Evolutionary conservation across 2,329 filamentous ascomycete genomes (phyloP), one percentile per base, ranked within the genome.

Genomic region (Colletotrichum plurivorum): DNA sequence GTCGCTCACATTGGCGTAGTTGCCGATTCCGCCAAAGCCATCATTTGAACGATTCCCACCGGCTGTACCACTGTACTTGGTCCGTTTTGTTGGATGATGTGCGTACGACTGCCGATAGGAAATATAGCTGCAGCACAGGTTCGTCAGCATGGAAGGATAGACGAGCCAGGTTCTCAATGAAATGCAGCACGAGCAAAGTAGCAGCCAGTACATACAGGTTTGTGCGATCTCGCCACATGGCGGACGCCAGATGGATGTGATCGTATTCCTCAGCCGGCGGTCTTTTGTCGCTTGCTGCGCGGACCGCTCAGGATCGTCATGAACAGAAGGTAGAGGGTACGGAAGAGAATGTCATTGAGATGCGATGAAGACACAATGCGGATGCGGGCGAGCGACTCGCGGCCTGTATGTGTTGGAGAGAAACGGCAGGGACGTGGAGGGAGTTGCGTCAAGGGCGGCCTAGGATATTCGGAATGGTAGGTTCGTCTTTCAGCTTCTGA

Each of bases 51-150:
- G 88, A 84, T 88, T 87, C 74, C 84, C 78, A 75, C 85, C 81
- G 65, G 88, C 81, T 22, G 77, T 74, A 59, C 79, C 81, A 69
- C 86, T 84, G 83, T 92, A 93, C 76, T 91, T 91, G 73, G 90
- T 90, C 83, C 94, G 94, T 83, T 97, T 95, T 70, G 91, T 89
- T 62, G 96, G 96, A 80, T 98, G 95, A 82, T 98, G 96, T 76
- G 94, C 90, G 83, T 98, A 98, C 76, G 95, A 98, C 85, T 99
- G 96, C 77, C 96, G 95, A 87, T 98, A 99, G 82, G 96, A 98
- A 80, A 99, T 96, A 82, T 97, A 99, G 80, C 95, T 97, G 78
- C 49, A 66, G 51, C 48, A 70, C 7, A 16, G 69, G 73, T 75
- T 75, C 73, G 76, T 81, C 74, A 81, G 78, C 73, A 22, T 4